Percentiles rank a stretch among this genome's conserved stretches.
These are phyloP conservation scores for Echria macrotheca DNA, from an alignment of 495 filamentous ascomycete species.

Conservation along the genomic window DNA sequence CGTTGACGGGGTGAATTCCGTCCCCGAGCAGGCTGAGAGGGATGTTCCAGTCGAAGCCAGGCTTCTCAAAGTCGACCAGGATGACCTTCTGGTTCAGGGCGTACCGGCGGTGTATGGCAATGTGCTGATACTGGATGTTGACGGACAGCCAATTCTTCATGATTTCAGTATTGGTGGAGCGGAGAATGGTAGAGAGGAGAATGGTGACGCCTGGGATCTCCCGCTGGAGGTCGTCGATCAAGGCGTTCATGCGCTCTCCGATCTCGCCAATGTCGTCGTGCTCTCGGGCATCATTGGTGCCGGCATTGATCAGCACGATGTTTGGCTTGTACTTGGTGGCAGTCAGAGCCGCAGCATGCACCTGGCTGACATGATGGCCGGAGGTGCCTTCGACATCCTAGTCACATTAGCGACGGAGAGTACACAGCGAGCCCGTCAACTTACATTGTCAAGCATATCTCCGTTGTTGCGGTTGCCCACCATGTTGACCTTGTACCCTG, in stretches of 20 bases:
- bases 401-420: not conserved
- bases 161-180: not conserved
- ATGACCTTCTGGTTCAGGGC: conserved; percentile 19
- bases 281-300: conserved; percentile 36
- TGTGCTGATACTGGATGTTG: conserved; percentile 4
- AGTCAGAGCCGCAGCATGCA: conserved; percentile 23
- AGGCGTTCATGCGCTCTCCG: conserved; percentile 21
- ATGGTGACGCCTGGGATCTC: conserved; percentile 35
- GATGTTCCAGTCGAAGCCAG: not conserved
- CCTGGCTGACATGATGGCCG: conserved; percentile 37
- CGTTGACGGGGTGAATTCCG: conserved; percentile 2
- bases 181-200: conserved; percentile 41
- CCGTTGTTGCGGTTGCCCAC: not conserved
- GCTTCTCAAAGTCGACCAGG: conserved; percentile 4
- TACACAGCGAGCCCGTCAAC: too few species aligned
- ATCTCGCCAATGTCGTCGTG: conserved; percentile 11
- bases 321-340: conserved; percentile 36
- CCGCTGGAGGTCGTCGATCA: conserved; percentile 34
- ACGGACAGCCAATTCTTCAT: not conserved
- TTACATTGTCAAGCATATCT: not conserved
- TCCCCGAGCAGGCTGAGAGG: not conserved
- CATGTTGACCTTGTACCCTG: not conserved
- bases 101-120: not conserved
- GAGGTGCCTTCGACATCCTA: conserved; percentile 35
- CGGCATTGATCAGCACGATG: conserved; percentile 40